phyloP scores from a whole-genome alignment of 2,329 filamentous ascomycete genomes.

The Monilinia polystroma region DNA sequence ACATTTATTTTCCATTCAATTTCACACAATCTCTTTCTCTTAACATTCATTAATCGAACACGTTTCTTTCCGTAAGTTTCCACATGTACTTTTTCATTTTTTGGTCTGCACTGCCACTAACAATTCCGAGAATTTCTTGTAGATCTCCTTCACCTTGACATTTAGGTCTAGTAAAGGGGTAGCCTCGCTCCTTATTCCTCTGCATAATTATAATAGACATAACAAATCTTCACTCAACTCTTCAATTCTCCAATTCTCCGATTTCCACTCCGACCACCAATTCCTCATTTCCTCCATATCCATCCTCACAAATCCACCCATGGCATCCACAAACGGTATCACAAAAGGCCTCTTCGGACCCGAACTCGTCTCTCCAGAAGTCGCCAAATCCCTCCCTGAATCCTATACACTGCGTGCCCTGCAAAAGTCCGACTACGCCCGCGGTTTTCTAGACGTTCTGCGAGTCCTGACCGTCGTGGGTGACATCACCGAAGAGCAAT shows the following conservation, averaged over 20 bases:
- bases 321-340: slow-evolving; percentile 23
- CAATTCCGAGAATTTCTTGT: slow-evolving; percentile 1
- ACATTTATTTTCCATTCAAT: background rate
- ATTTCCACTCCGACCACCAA: background rate
- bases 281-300: background rate
- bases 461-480: slow-evolving; percentile 91
- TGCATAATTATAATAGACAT: background rate
- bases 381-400: slow-evolving; percentile 70
- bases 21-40: slow-evolving; percentile 1
- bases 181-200: background rate
- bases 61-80: background rate
- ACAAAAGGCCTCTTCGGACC: slow-evolving; percentile 70
- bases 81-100: background rate
- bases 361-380: slow-evolving; percentile 73
- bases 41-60: no score
- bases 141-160: slow-evolving; percentile 6
- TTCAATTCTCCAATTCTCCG: background rate
- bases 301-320: background rate
- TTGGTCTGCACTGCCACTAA: slow-evolving; percentile 4
- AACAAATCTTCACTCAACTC: background rate
- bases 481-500: slow-evolving; percentile 73
- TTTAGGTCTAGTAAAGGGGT: background rate
- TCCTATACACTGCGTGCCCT: slow-evolving; percentile 83
- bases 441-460: slow-evolving; percentile 86
- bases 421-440: slow-evolving; percentile 71